Evolutionary conservation across 148 eudicot species (phyloP).

Genomic region (Diospyros kaki): DNA sequence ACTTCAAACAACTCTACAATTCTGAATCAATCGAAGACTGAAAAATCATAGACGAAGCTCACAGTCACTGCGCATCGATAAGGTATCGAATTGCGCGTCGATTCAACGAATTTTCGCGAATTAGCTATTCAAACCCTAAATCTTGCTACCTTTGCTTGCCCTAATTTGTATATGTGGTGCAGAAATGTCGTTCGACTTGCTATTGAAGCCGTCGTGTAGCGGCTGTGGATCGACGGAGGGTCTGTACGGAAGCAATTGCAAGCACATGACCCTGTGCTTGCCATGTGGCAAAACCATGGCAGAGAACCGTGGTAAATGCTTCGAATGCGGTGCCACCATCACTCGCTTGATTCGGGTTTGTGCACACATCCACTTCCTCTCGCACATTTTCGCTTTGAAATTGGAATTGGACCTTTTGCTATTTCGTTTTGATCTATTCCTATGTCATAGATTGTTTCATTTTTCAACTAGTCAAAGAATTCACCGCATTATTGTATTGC

Average conservation of each 20-base stretch:
- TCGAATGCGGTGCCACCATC: conserved; percentile 64
- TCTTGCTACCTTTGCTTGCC: neutral
- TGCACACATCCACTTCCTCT: neutral
- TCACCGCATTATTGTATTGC: too few species aligned
- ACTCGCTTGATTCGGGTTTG: conserved; percentile 73
- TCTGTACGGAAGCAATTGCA: conserved; percentile 84
- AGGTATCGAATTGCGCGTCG: neutral
- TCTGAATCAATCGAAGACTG: neutral
- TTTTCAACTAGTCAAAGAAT: too few species aligned
- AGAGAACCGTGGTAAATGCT: conserved; percentile 53
- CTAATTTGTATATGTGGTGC: neutral
- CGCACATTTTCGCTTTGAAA: neutral
- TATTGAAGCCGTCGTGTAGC: conserved; percentile 60
- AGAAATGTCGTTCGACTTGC: conserved; percentile 65
- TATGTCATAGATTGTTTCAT: too few species aligned
- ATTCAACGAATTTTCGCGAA: neutral
- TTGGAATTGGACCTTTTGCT: too few species aligned
- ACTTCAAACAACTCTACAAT: too few species aligned
- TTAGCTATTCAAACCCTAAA: neutral
- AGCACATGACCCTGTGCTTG: conserved; percentile 85
- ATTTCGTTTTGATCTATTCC: too few species aligned
- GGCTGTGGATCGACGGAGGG: conserved; percentile 63
- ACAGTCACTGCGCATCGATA: neutral
- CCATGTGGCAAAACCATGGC: conserved; percentile 76
- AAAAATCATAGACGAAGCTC: neutral